Conservation (phyloP, 1,139 yeast species). For the Citeromyces hawaiiensis region DNA sequence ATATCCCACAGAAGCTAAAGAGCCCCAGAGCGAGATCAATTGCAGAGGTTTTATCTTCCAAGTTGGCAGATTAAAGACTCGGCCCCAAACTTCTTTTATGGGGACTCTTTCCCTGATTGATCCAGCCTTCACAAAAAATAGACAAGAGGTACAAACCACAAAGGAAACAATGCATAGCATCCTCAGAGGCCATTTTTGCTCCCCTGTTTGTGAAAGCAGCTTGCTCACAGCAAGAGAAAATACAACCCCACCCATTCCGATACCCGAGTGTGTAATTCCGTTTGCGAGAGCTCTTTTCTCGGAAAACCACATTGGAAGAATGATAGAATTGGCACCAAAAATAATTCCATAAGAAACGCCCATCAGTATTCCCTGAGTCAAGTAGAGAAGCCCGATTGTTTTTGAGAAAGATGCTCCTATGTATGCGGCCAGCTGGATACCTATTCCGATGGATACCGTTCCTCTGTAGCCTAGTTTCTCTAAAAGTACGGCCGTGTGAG, state of each 20-base stretch:
- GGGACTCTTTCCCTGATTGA: constrained; percentile 1
- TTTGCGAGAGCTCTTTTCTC: constrained; percentile 42
- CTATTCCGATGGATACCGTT: constrained; percentile 32
- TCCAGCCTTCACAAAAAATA: constrained; percentile 16
- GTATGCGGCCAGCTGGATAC: constrained; percentile 40
- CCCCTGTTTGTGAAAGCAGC: constrained; percentile 30
- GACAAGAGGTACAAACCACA: constrained; percentile 15
- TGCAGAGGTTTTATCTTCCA: constrained; percentile 20
- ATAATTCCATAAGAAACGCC: constrained; percentile 50
- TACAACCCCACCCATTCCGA: constrained; percentile 48
- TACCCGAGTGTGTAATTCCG: constrained; percentile 40
- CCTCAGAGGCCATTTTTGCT: constrained; percentile 57
- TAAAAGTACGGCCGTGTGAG: constrained; percentile 29
- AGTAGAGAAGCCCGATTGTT: constrained; percentile 43
- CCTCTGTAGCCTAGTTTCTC: constrained; percentile 23
- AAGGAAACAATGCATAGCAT: constrained; percentile 28
- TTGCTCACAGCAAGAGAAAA: constrained; percentile 23
- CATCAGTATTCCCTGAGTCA: constrained; percentile 56
- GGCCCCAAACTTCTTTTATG: constrained; percentile 8
- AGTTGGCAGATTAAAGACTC: constrained; percentile 9
- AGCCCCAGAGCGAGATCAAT: constrained; percentile 41
- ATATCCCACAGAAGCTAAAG: constrained; percentile 41
- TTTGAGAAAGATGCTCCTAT: constrained; percentile 54
- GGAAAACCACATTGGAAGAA: constrained; percentile 51
- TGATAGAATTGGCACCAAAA: constrained; percentile 41